Evolutionary conservation across 2,329 filamentous ascomycete species (phyloP), one percentile per base, ranked within the genome.

Genomic region (Aspergillus neotritici): DNA sequence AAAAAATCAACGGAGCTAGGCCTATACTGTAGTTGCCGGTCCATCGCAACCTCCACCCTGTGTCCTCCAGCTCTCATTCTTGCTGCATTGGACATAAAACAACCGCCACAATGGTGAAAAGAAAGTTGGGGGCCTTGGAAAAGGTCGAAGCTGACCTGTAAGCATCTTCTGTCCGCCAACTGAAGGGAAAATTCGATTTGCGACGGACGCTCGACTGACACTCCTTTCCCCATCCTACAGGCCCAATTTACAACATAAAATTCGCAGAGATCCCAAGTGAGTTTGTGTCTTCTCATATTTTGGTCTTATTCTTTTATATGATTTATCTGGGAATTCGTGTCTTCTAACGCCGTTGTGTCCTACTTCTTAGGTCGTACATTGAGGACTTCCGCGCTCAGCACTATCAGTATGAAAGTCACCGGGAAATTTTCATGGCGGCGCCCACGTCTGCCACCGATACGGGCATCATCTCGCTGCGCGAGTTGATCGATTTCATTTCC

Each of bases 71-170:
- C 91, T 85, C 1, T 43, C 32, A 48, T 44, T 76, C 91, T 90
- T 93, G 70, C 31, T 45, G 40, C 17, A 37, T 38, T 17, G 31
- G 40, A 44, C 40, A 47, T 41, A 40, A 28, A 25, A 35, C 31
- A 41, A 31, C 33, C 33, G 39, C 17, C 28, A 50, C 31, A 29
- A 93, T 88, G 82, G 86, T 82, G 47, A 95, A 95, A 71, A 79
- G 89, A 66, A 94, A 93, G 72, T 79, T 95, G 46, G 87, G 86
- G 43, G 90, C 90, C 48, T 82, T 96, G 67, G 90, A 96, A 71
- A 96, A 96, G 77, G 82, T 95, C 56, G 90, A 96, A 63, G 90
- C 89, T 29, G 88, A 94, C 68, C 74, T 94, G 78, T 85, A 65
- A 50, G 80, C 37, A 3, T 31, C 31, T n/a, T 13, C n/a, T 14